Evolutionary conservation across 805 yeast species (phyloP).

Genomic region (Dipodascopsis uninucleata): DNA sequence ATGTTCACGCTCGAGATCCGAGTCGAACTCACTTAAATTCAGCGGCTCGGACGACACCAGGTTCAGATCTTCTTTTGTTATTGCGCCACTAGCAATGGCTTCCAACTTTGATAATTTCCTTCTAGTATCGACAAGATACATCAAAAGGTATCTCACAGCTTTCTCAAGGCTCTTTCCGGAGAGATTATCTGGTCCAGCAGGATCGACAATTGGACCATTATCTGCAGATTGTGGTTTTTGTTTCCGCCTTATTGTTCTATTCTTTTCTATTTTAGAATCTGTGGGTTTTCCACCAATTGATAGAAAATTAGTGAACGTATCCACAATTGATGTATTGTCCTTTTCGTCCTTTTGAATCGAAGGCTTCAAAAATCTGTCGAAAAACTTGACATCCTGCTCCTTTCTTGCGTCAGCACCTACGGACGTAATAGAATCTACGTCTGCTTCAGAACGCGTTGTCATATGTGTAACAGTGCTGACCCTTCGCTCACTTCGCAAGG

Average conservation of each 20-base stretch:
- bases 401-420: constrained; percentile 7
- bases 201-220: constrained; percentile 1
- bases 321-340: constrained; percentile 16
- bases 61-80: constrained; percentile 20
- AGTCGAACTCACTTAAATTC: constrained; percentile 28
- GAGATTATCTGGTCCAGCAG: constrained; percentile 10
- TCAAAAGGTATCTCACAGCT: constrained; percentile 38
- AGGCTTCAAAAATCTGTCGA: constrained; percentile 23
- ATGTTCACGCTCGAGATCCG: constrained; percentile 38
- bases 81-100: constrained; percentile 18
- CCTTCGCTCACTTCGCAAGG: no score
- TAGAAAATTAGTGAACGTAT: constrained; percentile 17
- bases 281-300: constrained; percentile 17
- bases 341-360: constrained; percentile 7
- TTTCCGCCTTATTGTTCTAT: no score
- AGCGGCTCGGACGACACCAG: constrained; percentile 10
- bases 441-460: no score
- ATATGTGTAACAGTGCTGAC: no score
- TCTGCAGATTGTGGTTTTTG: constrained; percentile 9
- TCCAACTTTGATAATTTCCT: constrained; percentile 41
- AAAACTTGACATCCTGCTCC: constrained; percentile 18
- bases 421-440: no score
- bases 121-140: constrained; percentile 49
- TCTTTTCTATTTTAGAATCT: no score
- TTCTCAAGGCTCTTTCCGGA: constrained; percentile 13